Percentiles rank a stretch among this genome's conserved stretches.
Conservation (phyloP, 169 alveolate species). For the Fabrea salina region DNA sequence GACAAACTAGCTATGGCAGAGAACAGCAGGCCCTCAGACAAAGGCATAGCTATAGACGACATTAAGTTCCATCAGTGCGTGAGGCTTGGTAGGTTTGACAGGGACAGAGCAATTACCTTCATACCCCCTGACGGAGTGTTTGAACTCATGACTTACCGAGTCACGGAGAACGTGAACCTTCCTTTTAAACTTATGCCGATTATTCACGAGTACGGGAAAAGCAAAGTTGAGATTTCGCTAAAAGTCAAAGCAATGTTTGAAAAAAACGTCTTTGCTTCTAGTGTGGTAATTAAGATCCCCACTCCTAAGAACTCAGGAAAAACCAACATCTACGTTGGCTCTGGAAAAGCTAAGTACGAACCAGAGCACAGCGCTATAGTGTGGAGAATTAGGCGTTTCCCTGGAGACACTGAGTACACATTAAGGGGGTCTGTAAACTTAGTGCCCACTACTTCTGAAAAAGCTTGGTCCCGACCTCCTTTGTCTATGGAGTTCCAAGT, state of each 20-base stretch:
- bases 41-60: slow-evolving; percentile 85
- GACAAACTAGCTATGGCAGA: slow-evolving; percentile 80
- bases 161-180: slow-evolving; percentile 85
- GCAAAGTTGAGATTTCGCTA: slow-evolving; percentile 72
- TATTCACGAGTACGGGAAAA: slow-evolving; percentile 74
- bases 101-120: slow-evolving; percentile 90
- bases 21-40: slow-evolving; percentile 37
- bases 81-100: slow-evolving; percentile 84
- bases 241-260: slow-evolving; percentile 76
- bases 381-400: slow-evolving; percentile 86
- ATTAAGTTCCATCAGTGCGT: slow-evolving; percentile 90
- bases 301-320: slow-evolving; percentile 85
- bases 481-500: slow-evolving; percentile 85
- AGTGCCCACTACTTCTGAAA: slow-evolving; percentile 29
- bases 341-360: slow-evolving; percentile 84
- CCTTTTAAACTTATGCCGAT: slow-evolving; percentile 88
- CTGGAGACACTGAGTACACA: slow-evolving; percentile 79
- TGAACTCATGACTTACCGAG: slow-evolving; percentile 76
- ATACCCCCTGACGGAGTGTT: slow-evolving; percentile 91
- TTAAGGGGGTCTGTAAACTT: slow-evolving; percentile 43
- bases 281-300: slow-evolving; percentile 80
- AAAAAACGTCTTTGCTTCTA: slow-evolving; percentile 70
- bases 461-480: slow-evolving; percentile 89
- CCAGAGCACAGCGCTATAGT: slow-evolving; percentile 77
- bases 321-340: slow-evolving; percentile 59